Evolutionary conservation across 1,284 basidiomycete genomes (phyloP).

Genomic region (Gymnopus androsaceus): DNA sequence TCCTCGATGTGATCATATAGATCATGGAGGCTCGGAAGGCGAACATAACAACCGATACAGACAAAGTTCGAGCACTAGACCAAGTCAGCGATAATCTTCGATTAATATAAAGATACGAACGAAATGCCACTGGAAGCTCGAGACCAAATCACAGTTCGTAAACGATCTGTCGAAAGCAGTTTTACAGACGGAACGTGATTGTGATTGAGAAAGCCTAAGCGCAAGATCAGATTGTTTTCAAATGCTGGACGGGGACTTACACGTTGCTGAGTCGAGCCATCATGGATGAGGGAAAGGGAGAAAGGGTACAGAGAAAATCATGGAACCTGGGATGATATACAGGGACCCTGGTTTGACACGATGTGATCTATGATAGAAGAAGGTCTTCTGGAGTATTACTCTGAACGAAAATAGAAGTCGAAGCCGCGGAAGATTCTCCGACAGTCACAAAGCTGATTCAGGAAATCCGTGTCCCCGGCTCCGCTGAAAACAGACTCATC

Average conservation of each 20-base stretch:
- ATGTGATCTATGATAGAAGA: background rate
- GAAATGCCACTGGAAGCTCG: background rate
- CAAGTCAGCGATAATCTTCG: background rate
- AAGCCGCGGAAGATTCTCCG: slow-evolving; percentile 1
- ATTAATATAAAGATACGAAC: background rate
- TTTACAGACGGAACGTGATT: background rate
- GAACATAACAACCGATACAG: slow-evolving; percentile 16
- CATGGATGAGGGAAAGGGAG: background rate
- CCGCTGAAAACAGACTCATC: background rate
- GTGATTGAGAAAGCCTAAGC: background rate
- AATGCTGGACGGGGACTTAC: background rate
- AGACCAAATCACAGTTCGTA: background rate
- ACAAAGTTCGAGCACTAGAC: slow-evolving; percentile 16
- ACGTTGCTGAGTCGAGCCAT: background rate
- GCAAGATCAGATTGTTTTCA: background rate
- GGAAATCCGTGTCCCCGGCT: background rate
- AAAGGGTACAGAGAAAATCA: background rate
- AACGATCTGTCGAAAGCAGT: background rate
- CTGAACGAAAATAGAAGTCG: background rate
- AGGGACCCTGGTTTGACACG: background rate
- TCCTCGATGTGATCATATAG: slow-evolving; percentile 15
- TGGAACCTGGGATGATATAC: background rate
- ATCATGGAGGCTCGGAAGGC: slow-evolving; percentile 13
- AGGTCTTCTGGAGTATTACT: background rate
- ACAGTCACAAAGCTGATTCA: no score